Conservation (phyloP, 805 yeast species). For the Starmera pachycereana region DNA sequence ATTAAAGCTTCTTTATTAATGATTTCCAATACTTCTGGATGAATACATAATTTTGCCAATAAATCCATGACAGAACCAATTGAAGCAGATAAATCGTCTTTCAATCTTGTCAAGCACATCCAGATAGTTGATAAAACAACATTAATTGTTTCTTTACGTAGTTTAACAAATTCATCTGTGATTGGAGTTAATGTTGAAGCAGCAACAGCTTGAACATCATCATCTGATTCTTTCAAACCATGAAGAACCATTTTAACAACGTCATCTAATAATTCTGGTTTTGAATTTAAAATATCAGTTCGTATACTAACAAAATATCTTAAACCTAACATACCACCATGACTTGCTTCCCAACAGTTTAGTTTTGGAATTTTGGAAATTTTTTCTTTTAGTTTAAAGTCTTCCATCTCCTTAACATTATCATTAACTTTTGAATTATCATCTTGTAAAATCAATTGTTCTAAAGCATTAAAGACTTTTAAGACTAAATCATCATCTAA, state of each 20-base stretch:
- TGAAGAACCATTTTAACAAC: conserved; percentile 80
- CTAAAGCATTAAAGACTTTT: conserved; percentile 54
- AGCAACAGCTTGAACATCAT: conserved; percentile 95
- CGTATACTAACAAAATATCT: conserved; percentile 87
- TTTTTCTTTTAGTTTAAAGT: neutral
- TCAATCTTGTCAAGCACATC: conserved; percentile 74
- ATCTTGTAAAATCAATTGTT: conserved; percentile 58
- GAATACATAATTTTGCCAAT: conserved; percentile 77
- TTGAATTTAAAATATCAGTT: conserved; percentile 58
- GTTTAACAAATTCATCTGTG: conserved; percentile 72
- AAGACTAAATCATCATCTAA: conserved; percentile 44
- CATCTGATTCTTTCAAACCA: conserved; percentile 73
- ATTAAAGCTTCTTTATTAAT: conserved; percentile 52
- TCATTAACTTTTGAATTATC: conserved; percentile 1
- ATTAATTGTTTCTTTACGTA: conserved; percentile 38
- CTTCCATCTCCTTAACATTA: neutral
- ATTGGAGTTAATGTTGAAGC: conserved; percentile 91
- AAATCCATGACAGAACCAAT: conserved; percentile 95
- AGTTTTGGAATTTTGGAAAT: conserved; percentile 21
- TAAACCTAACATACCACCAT: conserved; percentile 93
- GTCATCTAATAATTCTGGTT: conserved; percentile 47
- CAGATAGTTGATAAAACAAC: conserved; percentile 64
- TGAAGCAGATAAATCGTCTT: conserved; percentile 90
- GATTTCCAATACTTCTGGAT: conserved; percentile 61
- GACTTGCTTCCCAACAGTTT: conserved; percentile 93